Evolutionary conservation across 495 filamentous ascomycete genomes (phyloP).

Genomic region (Elaphomyces granulatus): DNA sequence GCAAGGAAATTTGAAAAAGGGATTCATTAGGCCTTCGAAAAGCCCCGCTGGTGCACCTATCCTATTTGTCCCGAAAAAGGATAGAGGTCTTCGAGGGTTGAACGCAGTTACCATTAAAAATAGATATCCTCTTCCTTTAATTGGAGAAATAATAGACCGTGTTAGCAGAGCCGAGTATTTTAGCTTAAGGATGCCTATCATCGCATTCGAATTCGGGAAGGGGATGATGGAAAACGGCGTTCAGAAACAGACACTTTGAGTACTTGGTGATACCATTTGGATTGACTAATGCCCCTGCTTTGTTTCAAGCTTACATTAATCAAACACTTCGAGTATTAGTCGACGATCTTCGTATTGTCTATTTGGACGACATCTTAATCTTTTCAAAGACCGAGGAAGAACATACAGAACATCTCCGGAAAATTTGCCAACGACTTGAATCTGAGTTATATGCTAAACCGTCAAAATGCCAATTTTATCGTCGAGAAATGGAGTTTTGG

Average conservation of each 20-base stretch:
- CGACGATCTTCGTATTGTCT: not conserved
- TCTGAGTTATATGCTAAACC: not conserved
- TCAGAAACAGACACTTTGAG: not conserved
- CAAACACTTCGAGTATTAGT: not conserved
- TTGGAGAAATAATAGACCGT: not conserved
- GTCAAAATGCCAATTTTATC: not conserved
- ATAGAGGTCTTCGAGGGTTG: not conserved
- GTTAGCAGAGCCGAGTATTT: not conserved
- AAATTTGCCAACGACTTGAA: not conserved
- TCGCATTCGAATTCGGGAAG: not conserved
- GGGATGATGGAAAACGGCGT: not conserved
- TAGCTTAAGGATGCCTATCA: not conserved
- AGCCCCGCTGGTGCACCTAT: not conserved
- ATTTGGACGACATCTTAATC: not conserved
- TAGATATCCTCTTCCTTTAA: not conserved
- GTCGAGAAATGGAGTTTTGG: not conserved
- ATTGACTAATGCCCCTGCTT: not conserved
- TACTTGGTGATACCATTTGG: not conserved
- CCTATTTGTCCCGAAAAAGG: not conserved
- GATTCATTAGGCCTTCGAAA: not conserved
- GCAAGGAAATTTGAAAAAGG: not conserved
- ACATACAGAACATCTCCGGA: not conserved
- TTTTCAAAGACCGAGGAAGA: not conserved
- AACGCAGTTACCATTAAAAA: not conserved
- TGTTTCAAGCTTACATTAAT: not conserved